Percentiles rank a stretch among this genome's conserved stretches.
phyloP scores from a whole-genome alignment of 1,284 basidiomycete genomes.

The Pseudozyma sp. region DNA sequence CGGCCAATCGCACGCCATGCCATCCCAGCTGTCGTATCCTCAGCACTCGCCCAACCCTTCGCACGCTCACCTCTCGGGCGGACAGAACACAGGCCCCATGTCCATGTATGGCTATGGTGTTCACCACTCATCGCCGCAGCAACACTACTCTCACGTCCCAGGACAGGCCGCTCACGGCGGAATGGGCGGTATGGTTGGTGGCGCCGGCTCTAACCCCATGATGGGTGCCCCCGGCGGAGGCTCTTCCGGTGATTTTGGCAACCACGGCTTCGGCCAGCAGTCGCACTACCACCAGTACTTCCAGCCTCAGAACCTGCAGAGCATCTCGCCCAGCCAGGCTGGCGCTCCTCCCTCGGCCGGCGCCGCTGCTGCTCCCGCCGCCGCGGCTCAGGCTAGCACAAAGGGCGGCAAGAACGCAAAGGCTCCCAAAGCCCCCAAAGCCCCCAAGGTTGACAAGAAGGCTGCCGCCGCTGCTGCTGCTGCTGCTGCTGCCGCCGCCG shows the following conservation, averaged over 20 bases:
- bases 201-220: conserved; percentile 52
- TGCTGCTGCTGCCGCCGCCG: conserved; percentile 21
- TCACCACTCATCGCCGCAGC: conserved; percentile 48
- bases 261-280: conserved; percentile 50
- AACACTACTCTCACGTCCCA: conserved; percentile 53
- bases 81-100: conserved; percentile 47
- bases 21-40: conserved; percentile 50
- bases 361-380: conserved; percentile 21
- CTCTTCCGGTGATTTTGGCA: conserved; percentile 38
- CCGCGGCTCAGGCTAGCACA: conserved; percentile 22
- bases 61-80: conserved; percentile 45
- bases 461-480: conserved; percentile 28
- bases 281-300: conserved; percentile 55
- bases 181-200: conserved; percentile 52
- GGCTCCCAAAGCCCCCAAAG: conserved; percentile 41
- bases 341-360: conserved; percentile 39
- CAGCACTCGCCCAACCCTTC: conserved; percentile 52
- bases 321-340: conserved; percentile 49
- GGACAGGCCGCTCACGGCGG: conserved; percentile 51
- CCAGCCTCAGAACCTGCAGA: conserved; percentile 48
- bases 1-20: conserved; percentile 48
- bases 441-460: conserved; percentile 39
- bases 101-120: conserved; percentile 55
- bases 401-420: conserved; percentile 41
- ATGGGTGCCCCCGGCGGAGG: conserved; percentile 51